These are phyloP conservation scores for Tuctoria greenei DNA, from an alignment of 176 grass and related monocot species.

Conservation along the genomic window DNA sequence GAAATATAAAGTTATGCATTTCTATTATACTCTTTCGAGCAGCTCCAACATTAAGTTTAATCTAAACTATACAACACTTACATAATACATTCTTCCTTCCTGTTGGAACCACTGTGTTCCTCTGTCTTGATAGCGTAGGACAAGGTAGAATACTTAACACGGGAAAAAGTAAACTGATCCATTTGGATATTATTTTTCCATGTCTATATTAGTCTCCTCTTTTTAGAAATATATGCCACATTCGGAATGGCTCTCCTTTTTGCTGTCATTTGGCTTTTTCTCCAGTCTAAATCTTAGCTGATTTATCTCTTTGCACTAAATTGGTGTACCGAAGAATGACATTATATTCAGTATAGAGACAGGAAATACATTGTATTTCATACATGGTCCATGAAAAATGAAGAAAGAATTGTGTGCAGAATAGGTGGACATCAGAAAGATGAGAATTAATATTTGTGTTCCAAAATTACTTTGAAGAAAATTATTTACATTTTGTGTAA, in stretches of 20 bases:
- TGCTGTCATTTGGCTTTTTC: not conserved
- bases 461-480: not conserved
- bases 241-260: not conserved
- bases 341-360: not conserved
- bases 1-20: not conserved
- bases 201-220: not conserved
- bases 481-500: no score
- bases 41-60: not conserved
- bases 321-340: not conserved
- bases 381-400: not conserved
- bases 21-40: not conserved
- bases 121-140: not conserved
- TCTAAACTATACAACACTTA: not conserved
- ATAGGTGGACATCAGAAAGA: not conserved
- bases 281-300: not conserved
- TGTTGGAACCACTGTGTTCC: not conserved
- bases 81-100: not conserved
- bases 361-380: not conserved
- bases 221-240: not conserved
- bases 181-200: not conserved
- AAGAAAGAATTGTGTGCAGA: not conserved
- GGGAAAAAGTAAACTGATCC: not conserved
- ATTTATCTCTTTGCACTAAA: not conserved
- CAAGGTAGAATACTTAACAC: not conserved
- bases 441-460: not conserved